phyloP scores from a whole-genome alignment of 2,329 filamentous ascomycete species.

The Aspergillus sp. region DNA sequence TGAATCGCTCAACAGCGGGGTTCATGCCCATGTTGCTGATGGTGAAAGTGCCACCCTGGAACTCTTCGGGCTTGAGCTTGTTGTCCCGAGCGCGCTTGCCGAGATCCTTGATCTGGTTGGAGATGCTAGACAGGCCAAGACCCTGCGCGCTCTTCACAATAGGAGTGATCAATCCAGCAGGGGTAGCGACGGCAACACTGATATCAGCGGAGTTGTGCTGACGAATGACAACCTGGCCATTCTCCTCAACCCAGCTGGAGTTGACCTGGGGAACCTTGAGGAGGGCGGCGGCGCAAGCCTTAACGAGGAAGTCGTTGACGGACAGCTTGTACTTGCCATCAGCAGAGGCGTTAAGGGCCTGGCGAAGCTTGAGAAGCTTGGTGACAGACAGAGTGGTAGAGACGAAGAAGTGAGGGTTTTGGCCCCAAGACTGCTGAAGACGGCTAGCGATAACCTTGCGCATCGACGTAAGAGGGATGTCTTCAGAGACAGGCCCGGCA shows the following conservation, averaged over 20 bases:
- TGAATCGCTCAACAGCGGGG: constrained; percentile 91
- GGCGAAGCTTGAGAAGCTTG: constrained; percentile 94
- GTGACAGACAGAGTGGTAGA: constrained; percentile 84
- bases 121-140: constrained; percentile 86
- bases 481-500: constrained; percentile 70
- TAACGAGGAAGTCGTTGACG: constrained; percentile 99
- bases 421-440: constrained; percentile 81
- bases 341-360: constrained; percentile 82
- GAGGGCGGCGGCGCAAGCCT: constrained; percentile 84
- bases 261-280: constrained; percentile 95
- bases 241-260: constrained; percentile 83
- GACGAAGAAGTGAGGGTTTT: constrained; percentile 99
- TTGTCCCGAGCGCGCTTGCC: constrained; percentile 93
- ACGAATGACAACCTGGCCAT: constrained; percentile 76
- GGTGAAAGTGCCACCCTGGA: constrained; percentile 97
- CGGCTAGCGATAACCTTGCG: constrained; percentile 96
- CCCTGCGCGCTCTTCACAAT: constrained; percentile 88
- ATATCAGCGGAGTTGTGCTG: constrained; percentile 93
- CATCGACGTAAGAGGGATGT: constrained; percentile 85
- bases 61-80: constrained; percentile 99
- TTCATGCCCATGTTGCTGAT: constrained; percentile 99
- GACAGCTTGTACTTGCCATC: constrained; percentile 98
- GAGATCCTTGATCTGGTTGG: constrained; percentile 87
- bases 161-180: constrained; percentile 91
- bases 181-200: constrained; percentile 91